These are phyloP conservation scores for Phalaenopsis hybrid DNA, from an alignment of 116 monocot genomes.

Conservation along the genomic window DNA sequence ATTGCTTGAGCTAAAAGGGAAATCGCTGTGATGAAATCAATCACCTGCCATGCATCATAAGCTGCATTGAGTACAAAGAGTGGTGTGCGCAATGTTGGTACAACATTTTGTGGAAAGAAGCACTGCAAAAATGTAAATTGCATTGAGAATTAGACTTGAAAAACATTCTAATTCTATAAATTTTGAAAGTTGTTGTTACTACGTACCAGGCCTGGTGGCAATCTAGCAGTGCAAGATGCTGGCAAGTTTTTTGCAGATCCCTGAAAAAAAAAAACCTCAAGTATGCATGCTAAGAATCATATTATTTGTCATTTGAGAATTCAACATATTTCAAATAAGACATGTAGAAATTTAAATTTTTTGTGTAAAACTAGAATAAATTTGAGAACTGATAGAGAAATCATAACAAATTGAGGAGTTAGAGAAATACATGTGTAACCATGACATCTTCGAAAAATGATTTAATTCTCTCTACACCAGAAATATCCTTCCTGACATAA, in stretches of 20 bases:
- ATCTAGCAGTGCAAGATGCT: slow-evolving; percentile 38
- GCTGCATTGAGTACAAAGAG: slow-evolving; percentile 54
- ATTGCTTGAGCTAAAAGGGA: background rate
- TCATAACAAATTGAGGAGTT: background rate
- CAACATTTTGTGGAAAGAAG: slow-evolving; percentile 57
- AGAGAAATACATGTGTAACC: slow-evolving; percentile 31
- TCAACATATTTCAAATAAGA: background rate
- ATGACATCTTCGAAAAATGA: slow-evolving; percentile 27
- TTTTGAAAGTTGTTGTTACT: background rate
- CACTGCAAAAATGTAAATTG: slow-evolving; percentile 28
- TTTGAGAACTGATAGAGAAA: background rate
- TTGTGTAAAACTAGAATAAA: background rate
- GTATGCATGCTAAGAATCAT: background rate
- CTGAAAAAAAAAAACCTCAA: slow-evolving; percentile 16
- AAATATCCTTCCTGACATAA: slow-evolving; percentile 42
- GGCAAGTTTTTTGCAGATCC: slow-evolving; percentile 46
- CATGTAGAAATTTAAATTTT: background rate
- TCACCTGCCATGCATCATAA: slow-evolving; percentile 60
- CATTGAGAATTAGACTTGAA: background rate
- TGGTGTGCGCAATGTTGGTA: slow-evolving; percentile 37
- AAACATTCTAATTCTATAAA: background rate
- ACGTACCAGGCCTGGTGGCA: slow-evolving; percentile 28
- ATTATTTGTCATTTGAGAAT: background rate
- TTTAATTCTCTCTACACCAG: slow-evolving; percentile 29
- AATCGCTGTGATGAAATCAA: background rate